Evolutionary conservation across 805 yeast genomes (phyloP).

Genomic region (Metschnikowia colocasiae): DNA sequence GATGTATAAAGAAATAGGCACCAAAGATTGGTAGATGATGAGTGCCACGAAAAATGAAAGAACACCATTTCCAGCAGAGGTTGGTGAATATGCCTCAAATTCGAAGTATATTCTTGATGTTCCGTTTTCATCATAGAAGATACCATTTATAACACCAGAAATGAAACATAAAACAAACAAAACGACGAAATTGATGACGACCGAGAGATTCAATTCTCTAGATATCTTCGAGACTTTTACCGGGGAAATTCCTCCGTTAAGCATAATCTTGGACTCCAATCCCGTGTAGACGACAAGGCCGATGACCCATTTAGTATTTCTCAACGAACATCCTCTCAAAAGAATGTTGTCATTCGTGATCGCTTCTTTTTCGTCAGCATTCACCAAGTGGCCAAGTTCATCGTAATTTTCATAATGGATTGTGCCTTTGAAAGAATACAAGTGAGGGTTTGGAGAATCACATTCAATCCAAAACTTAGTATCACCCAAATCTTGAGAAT

Average conservation of each 20-base stretch:
- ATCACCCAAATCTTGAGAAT: conserved; percentile 56
- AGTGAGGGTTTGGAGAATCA: conserved; percentile 66
- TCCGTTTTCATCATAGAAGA: conserved; percentile 44
- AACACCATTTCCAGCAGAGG: conserved; percentile 63
- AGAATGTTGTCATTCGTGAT: conserved; percentile 59
- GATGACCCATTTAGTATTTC: conserved; percentile 75
- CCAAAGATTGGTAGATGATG: conserved; percentile 72
- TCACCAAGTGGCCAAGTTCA: conserved; percentile 28
- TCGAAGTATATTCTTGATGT: conserved; percentile 57
- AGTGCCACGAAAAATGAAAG: conserved; percentile 73
- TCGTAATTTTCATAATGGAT: conserved; percentile 47
- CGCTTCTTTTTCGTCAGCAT: conserved; percentile 49
- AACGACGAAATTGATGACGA: conserved; percentile 56
- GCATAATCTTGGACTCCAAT: conserved; percentile 68
- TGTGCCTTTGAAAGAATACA: conserved; percentile 66
- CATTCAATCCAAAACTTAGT: conserved; percentile 60
- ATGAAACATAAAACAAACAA: conserved; percentile 64
- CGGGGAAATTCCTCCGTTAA: conserved; percentile 77
- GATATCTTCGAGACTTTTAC: conserved; percentile 65
- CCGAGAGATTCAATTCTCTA: conserved; percentile 63
- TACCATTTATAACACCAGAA: conserved; percentile 68
- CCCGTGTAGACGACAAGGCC: conserved; percentile 79
- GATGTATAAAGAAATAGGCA: conserved; percentile 78
- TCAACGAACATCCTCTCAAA: conserved; percentile 66
- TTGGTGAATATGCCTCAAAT: conserved; percentile 54